Conservation (phyloP, 139 green algal species). For the Mychonastes homosphaera region DNA sequence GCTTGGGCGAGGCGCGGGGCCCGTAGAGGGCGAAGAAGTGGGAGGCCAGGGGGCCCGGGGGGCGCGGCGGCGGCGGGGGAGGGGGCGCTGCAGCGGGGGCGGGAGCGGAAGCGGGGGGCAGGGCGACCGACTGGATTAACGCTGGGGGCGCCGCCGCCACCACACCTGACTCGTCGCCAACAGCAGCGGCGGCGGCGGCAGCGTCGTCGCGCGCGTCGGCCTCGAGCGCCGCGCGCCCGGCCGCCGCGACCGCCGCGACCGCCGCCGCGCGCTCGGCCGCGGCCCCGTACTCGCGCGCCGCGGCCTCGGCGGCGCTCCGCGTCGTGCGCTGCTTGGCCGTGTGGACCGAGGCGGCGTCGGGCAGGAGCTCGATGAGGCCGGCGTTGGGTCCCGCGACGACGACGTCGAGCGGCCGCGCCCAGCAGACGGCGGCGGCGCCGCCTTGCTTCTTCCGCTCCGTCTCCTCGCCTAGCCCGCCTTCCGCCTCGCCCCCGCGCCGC, state of each 20-base stretch:
- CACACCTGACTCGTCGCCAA: neutral
- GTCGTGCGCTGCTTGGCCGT: conserved; percentile 66
- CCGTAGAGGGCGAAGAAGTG: conserved; percentile 72
- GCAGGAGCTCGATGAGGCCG: conserved; percentile 94
- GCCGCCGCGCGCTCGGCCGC: neutral
- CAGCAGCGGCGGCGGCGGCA: neutral
- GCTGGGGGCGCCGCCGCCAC: neutral
- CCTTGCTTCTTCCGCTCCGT: neutral
- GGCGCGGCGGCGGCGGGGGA: conserved; percentile 27
- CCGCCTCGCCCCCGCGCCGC: neutral
- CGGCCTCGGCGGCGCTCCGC: conserved; percentile 7
- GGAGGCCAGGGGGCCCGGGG: conserved; percentile 47
- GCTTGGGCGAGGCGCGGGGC: conserved; percentile 38
- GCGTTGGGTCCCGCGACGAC: conserved; percentile 81
- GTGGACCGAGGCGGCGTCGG: conserved; percentile 87
- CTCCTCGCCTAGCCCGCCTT: neutral
- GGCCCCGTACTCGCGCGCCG: neutral
- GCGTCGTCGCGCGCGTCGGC: neutral
- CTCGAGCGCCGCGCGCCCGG: too few species aligned
- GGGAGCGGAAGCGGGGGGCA: neutral
- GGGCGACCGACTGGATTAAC: neutral
- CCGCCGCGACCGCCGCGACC: neutral
- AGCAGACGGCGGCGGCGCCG: neutral
- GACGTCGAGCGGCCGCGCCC: conserved; percentile 82
- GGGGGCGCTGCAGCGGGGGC: conserved; percentile 10